Base-by-base conservation (phyloP, 1,284 basidiomycete species). In the Inonotus hispidus region DNA sequence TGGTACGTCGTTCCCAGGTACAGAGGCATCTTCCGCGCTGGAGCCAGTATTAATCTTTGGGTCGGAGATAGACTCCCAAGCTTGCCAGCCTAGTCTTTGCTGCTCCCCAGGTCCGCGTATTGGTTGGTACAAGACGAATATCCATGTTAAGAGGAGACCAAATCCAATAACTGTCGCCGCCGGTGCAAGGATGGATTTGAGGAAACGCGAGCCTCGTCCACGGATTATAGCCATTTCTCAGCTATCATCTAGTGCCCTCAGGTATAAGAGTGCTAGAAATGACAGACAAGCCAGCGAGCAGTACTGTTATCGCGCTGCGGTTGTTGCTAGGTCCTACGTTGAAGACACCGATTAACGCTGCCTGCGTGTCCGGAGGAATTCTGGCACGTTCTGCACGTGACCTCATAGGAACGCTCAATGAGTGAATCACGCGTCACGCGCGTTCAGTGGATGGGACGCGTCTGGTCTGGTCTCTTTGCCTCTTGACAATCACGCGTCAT, bases 61-160 rank as follows among this genome's bases (percentile, higher is more conserved):
- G 32, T 64, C 59, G 2, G 66, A 43, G 0, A 93, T 77, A 3
- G 79, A 67, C 47, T 92, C 92, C 91, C 92, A 95, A n/a, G 89
- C 81, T 68, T 95, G 93, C 93, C 92, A 95, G 19, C 92, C 92
- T n/a, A 94, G 74, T 54, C 82, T 80, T 67, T 93, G 90, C 7
- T 79, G 73, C 19, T 79, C 71, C 0, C 90, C 90, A 2, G 92
- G 92, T 3, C 87, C 87, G 3, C 79, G 75, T 13, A 81, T 82
- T 6, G 87, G 89, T 70, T 90, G 87, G 68, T 92, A 88, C 39
- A 92, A 81, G 35, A 91, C 76, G 70, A 91, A 90, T 46, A 90
- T 73, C 73, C 85, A 88, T 3, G 84, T 84, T 54, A 94, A 84
- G 32, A 91, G 77, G 63, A 80, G 81, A 19, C 82, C 84, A 73